These are phyloP conservation scores for Seiridium unicorne DNA, from an alignment of 2,329 filamentous ascomycete genomes.

Conservation along the genomic window DNA sequence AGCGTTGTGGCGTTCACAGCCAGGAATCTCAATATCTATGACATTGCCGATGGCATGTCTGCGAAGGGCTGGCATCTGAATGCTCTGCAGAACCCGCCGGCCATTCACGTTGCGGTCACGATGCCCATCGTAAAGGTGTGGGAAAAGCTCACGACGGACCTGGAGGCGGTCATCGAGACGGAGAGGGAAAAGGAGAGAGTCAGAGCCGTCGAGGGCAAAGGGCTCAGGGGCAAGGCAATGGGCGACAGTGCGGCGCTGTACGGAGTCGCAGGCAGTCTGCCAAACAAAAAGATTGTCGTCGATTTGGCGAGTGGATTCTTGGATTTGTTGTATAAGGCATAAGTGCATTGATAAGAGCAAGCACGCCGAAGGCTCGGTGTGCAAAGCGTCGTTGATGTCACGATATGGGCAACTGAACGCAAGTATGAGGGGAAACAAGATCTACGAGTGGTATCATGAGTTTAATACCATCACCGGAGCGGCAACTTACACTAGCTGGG, in stretches of 20 bases:
- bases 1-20: slow-evolving; percentile 86
- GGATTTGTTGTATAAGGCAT: slow-evolving; percentile 89
- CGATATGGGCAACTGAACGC: too few relatives aligned
- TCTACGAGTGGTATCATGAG: too few relatives aligned
- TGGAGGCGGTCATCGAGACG: slow-evolving; percentile 63
- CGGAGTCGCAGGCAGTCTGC: slow-evolving; percentile 89
- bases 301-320: slow-evolving; percentile 88
- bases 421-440: too few relatives aligned
- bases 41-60: slow-evolving; percentile 86
- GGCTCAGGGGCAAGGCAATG: slow-evolving; percentile 61
- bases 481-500: too few relatives aligned
- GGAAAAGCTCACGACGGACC: slow-evolving; percentile 74
- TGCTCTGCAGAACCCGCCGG: slow-evolving; percentile 85
- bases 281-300: slow-evolving; percentile 92
- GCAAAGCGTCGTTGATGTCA: neutral
- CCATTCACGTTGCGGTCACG: slow-evolving; percentile 92
- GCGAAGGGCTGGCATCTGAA: slow-evolving; percentile 92
- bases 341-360: slow-evolving; percentile 18
- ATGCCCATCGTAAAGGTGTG: slow-evolving; percentile 79
- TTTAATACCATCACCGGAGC: too few relatives aligned
- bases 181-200: slow-evolving; percentile 81
- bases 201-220: slow-evolving; percentile 67
- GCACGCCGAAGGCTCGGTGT: neutral
- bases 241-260: slow-evolving; percentile 88
- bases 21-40: slow-evolving; percentile 87